These are phyloP conservation scores for Beauveria sp. DNA, from an alignment of 2,329 filamentous ascomycete genomes.

Conservation along the genomic window DNA sequence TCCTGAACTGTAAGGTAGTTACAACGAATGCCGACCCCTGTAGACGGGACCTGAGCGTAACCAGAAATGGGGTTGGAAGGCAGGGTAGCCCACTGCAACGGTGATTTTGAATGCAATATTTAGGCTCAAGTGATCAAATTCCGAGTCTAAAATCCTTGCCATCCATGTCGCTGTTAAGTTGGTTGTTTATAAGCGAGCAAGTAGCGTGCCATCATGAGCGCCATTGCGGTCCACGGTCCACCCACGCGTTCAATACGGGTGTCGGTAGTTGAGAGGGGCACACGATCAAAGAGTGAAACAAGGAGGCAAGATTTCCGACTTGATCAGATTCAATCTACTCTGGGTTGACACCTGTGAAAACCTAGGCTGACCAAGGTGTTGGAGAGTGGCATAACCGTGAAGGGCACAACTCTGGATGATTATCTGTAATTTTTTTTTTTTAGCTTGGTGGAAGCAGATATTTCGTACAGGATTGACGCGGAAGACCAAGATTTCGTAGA, in stretches of 20 bases:
- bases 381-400: not conserved
- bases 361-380: not conserved
- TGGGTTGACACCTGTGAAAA: not conserved
- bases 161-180: not conserved
- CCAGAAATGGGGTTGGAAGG: not conserved
- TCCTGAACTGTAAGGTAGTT: not conserved
- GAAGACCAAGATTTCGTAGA: not conserved
- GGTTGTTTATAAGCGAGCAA: not conserved
- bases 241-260: not conserved
- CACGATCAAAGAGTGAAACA: not conserved
- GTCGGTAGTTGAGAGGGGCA: not conserved
- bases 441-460: no score
- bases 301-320: not conserved
- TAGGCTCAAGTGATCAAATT: not conserved
- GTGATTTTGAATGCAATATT: not conserved
- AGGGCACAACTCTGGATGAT: not conserved
- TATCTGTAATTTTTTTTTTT: not conserved
- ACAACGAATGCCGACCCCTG: not conserved
- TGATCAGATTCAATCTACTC: not conserved
- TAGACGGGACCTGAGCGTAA: constrained; percentile 3
- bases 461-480: not conserved
- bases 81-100: not conserved
- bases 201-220: not conserved
- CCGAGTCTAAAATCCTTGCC: not conserved
- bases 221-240: not conserved